Conservation (phyloP, 2,329 filamentous ascomycete genomes). For the Fusarium subtropicale region DNA sequence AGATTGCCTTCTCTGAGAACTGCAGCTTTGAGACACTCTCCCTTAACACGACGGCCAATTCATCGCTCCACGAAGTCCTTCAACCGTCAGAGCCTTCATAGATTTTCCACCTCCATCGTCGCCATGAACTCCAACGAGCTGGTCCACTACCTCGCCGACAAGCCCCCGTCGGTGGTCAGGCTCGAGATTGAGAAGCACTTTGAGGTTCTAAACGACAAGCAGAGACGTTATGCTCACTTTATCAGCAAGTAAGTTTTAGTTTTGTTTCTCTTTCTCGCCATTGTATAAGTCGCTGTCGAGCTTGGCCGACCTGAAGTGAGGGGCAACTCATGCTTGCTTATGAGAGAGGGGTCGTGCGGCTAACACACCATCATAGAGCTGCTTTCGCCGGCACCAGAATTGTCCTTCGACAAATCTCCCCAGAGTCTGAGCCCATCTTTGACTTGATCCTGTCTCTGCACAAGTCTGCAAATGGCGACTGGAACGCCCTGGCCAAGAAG, state of each 20-base stretch:
- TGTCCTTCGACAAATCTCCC: slow-evolving; percentile 83
- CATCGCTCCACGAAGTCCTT: slow-evolving; percentile 43
- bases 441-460: slow-evolving; percentile 82
- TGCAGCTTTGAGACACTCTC: slow-evolving; percentile 45
- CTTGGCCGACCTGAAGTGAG: slow-evolving; percentile 7
- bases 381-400: slow-evolving; percentile 82
- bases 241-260: slow-evolving; percentile 75
- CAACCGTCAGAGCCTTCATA: slow-evolving; percentile 41
- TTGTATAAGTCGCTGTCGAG: slow-evolving; percentile 1
- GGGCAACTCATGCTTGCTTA: slow-evolving; percentile 19
- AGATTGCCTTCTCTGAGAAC: slow-evolving; percentile 52
- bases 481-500: slow-evolving; percentile 73
- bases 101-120: slow-evolving; percentile 52
- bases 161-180: slow-evolving; percentile 86
- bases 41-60: slow-evolving; percentile 38
- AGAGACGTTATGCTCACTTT: slow-evolving; percentile 92
- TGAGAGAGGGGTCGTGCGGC: slow-evolving; percentile 21
- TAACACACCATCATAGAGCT: slow-evolving; percentile 62
- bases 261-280: neutral
- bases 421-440: slow-evolving; percentile 83
- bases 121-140: slow-evolving; percentile 70
- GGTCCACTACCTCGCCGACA: slow-evolving; percentile 88
- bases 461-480: slow-evolving; percentile 74
- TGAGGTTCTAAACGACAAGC: slow-evolving; percentile 76
- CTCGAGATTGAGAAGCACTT: slow-evolving; percentile 95